Percentiles rank a stretch among this genome's conserved stretches.
Evolutionary conservation across 345 rosid species (phyloP).

Genomic region (Brassica nigra): DNA sequence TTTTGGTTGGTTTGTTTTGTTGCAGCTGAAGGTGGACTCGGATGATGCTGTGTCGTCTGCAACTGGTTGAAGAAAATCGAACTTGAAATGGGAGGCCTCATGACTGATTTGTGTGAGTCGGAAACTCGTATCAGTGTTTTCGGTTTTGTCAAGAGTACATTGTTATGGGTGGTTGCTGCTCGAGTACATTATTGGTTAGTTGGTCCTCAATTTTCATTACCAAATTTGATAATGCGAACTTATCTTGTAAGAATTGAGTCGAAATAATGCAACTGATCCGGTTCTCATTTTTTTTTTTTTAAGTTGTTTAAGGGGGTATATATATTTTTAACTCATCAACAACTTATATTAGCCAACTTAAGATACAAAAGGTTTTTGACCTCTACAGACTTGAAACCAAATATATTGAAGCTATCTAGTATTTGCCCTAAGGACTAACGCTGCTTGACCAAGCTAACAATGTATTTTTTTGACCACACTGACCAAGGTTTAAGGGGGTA

Average conservation of each 20-base stretch:
- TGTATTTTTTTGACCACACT: not conserved
- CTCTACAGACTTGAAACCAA: not conserved
- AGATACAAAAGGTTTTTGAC: no score
- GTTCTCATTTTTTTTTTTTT: not conserved
- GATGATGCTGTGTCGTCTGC: conserved; percentile 54
- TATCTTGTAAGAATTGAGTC: not conserved
- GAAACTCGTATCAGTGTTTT: not conserved
- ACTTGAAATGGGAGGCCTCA: not conserved
- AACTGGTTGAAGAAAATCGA: conserved; percentile 20
- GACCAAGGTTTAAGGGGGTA: no score
- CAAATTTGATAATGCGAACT: not conserved
- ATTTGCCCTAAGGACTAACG: not conserved
- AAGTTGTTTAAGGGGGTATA: no score
- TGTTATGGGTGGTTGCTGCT: conserved; percentile 6
- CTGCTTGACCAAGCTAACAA: not conserved
- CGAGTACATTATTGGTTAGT: not conserved
- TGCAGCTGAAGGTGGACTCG: conserved; percentile 81
- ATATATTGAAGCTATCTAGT: not conserved
- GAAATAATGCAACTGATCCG: not conserved
- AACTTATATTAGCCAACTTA: not conserved
- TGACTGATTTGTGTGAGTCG: conserved; percentile 28
- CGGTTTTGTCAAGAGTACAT: not conserved
- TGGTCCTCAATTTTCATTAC: conserved; percentile 6
- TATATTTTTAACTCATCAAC: not conserved
- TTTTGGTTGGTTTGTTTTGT: conserved; percentile 19